A percentile compares a stretch with the other conserved stretches of the same genome.
phyloP scores from a whole-genome alignment of 1,284 basidiomycete species.

The Anthracocystis panici-leucophaei region DNA sequence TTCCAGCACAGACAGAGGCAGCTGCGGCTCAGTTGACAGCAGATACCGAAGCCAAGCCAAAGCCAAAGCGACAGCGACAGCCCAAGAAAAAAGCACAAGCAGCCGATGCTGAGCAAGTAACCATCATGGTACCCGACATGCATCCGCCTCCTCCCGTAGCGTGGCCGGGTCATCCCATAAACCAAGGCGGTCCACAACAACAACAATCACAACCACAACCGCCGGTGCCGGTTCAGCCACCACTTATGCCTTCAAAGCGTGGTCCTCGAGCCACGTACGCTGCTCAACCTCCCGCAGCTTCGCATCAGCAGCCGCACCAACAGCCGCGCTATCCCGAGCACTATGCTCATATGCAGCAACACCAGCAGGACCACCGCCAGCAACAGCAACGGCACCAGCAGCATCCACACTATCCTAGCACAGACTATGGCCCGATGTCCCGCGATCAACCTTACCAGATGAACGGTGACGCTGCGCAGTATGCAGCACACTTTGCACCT shows the following conservation, averaged over 20 bases:
- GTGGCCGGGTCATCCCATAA: conserved; percentile 22
- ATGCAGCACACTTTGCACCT: neutral
- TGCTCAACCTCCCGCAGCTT: conserved; percentile 18
- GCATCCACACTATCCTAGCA: neutral
- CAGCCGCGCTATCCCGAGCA: conserved; percentile 15
- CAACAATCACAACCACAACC: conserved; percentile 10
- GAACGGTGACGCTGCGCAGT: conserved; percentile 2
- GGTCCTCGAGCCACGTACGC: conserved; percentile 37
- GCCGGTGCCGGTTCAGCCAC: conserved; percentile 8
- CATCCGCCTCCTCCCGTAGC: neutral
- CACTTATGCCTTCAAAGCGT: conserved; percentile 17
- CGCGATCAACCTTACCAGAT: conserved; percentile 7
- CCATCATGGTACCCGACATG: neutral
- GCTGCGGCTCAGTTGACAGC: neutral
- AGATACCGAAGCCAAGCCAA: conserved; percentile 12
- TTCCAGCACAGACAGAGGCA: neutral
- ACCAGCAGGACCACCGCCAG: conserved; percentile 3
- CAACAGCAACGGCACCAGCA: conserved; percentile 8
- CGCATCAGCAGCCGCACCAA: conserved; percentile 1
- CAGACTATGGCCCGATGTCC: conserved; percentile 14
- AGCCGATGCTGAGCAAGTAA: conserved; percentile 3
- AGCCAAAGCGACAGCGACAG: conserved; percentile 28
- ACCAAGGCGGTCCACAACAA: conserved; percentile 13
- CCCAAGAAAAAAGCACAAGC: conserved; percentile 28
- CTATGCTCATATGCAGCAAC: conserved; percentile 10